A percentile compares a stretch with the other conserved stretches of the same genome.
Evolutionary conservation across 768 basidiomycete species (phyloP).

Genomic region (Mycena albidolilacea): DNA sequence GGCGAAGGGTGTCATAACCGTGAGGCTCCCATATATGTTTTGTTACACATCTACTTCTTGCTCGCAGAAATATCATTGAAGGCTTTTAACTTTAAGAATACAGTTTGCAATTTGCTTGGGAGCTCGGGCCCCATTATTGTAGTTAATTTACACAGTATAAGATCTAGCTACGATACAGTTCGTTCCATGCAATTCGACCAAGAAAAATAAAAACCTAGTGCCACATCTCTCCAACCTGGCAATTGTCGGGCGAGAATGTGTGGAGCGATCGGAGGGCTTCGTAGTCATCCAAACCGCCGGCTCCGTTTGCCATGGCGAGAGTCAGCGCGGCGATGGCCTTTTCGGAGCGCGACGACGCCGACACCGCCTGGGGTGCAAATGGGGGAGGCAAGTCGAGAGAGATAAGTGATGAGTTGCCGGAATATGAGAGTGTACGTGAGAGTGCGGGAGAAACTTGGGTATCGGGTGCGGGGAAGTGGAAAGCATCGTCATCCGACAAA

Average conservation of each 20-base stretch:
- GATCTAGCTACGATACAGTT: conserved; percentile 22
- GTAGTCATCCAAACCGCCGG: conserved; percentile 73
- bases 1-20: too few species aligned
- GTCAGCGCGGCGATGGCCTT: conserved; percentile 73
- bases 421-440: conserved; percentile 53
- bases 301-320: conserved; percentile 75
- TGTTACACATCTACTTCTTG: too few species aligned
- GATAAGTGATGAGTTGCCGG: conserved; percentile 56
- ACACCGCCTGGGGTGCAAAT: conserved; percentile 37
- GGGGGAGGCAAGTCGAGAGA: conserved; percentile 51
- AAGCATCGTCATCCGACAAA: conserved; percentile 53
- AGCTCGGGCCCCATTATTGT: background rate
- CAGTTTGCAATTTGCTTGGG: background rate
- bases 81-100: background rate
- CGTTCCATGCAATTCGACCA: conserved; percentile 11
- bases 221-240: conserved; percentile 74
- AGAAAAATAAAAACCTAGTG: conserved; percentile 47
- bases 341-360: conserved; percentile 64
- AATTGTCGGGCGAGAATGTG: conserved; percentile 53
- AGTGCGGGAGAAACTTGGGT: conserved; percentile 49
- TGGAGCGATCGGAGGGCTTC: conserved; percentile 60
- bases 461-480: conserved; percentile 29
- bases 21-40: too few species aligned
- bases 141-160: conserved; percentile 12
- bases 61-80: too few species aligned